Base-by-base conservation (phyloP, 31 red algal species). In the Porphyra umbilicalis region DNA sequence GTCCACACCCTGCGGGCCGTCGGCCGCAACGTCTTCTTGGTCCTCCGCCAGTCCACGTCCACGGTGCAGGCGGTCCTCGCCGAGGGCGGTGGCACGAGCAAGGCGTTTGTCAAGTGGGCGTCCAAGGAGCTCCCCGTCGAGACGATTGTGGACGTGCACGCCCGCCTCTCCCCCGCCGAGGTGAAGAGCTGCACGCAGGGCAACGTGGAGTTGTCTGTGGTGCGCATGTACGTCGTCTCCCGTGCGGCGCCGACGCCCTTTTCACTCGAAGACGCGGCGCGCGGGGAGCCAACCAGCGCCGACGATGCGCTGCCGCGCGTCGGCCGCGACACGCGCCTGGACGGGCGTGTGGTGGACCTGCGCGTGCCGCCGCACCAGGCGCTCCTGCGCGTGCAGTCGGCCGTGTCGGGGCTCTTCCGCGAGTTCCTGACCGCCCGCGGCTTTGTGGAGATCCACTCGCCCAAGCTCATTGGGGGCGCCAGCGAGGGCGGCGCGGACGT, bases 361-460 rank as follows among this genome's bases (percentile, higher is more conserved):
- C 87, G 96, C 35, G 96, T 94, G 32, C 92, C 92, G 33, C 88
- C 96, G 8, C 96, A 98, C 46, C 90, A 85, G 20, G 89, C 93
- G 76, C 83, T 98, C 32, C 83, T 98, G 88, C 90, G 96, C 5
- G 77, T 98, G 37, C 96, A 98, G 86, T 81, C 87, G 9, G 96
- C 80, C 11, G 92, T 98, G 36, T 98, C 90, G 80, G 83, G 86
- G 57, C 93, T 98, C 35, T 98, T 98, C 79, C 87, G 96, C 32
- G 96, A 98, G 86, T 93, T 80, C 88, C 84, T 98, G 13, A 82
- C 83, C 32, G 35, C 77, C 33, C 35, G 87, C 11, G 84, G 88
- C 1, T 98, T 98, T 79, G 93, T 85, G 35, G 96, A 98, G 81
- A 98, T 98, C 75, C 96, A 98, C 40, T 92, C 96, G 38, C 96